phyloP scores from a whole-genome alignment of 1,284 basidiomycete species.

The Spongiforma sp. region DNA sequence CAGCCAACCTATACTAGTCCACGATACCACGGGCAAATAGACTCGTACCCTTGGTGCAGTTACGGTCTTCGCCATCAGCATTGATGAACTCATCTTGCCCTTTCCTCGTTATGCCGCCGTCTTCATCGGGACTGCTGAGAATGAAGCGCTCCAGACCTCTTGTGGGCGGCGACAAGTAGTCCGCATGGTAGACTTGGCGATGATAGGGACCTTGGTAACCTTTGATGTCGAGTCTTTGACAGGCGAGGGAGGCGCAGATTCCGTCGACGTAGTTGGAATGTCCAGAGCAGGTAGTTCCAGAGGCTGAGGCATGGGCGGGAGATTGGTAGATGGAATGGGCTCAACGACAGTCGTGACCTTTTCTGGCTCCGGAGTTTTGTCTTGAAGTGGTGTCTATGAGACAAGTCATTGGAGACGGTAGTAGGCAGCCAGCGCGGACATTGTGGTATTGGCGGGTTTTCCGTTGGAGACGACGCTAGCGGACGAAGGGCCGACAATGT shows the following conservation, averaged over 20 bases:
- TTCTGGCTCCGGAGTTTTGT: slow-evolving; percentile 31
- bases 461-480: no score
- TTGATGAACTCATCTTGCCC: slow-evolving; percentile 84
- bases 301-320: slow-evolving; percentile 17
- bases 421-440: no score
- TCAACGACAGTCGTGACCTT: slow-evolving; percentile 19
- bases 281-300: slow-evolving; percentile 14
- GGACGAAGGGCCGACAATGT: no score
- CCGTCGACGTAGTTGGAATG: slow-evolving; percentile 15
- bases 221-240: slow-evolving; percentile 37
- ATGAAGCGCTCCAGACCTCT: slow-evolving; percentile 78
- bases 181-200: slow-evolving; percentile 32
- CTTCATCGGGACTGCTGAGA: slow-evolving; percentile 61
- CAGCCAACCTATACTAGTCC: slow-evolving; percentile 77
- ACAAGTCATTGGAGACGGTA: no score
- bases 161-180: slow-evolving; percentile 52
- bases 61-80: slow-evolving; percentile 76
- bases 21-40: slow-evolving; percentile 85
- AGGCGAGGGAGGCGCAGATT: slow-evolving; percentile 31
- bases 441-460: no score
- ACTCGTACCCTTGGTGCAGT: slow-evolving; percentile 75
- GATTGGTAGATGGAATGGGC: slow-evolving; percentile 25
- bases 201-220: slow-evolving; percentile 36
- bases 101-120: slow-evolving; percentile 56
- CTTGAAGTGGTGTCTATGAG: slow-evolving; percentile 49